Evolutionary conservation across 208 protist species (phyloP).

Genomic region (Leishmania arabica): DNA sequence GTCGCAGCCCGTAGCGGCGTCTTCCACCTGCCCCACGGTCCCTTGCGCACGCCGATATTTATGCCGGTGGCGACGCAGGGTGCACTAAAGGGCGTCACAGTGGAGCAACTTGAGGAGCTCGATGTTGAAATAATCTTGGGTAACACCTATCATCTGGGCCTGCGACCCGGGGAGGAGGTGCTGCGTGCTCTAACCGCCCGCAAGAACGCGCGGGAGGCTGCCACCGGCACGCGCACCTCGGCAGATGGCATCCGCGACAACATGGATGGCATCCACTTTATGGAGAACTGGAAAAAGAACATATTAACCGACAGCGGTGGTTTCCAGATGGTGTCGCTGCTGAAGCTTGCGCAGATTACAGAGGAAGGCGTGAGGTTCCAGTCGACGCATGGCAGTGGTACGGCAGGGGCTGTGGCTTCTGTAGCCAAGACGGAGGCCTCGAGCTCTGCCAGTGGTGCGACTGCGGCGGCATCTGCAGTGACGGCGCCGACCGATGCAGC

Average conservation of each 20-base stretch:
- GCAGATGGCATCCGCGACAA: conserved; percentile 64
- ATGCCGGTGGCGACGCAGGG: conserved; percentile 99
- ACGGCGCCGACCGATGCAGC: conserved; percentile 1
- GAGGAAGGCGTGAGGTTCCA: conserved; percentile 99
- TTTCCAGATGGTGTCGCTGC: conserved; percentile 99
- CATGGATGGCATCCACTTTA: conserved; percentile 97
- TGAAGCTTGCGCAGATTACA: conserved; percentile 96
- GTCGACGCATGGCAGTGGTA: conserved; percentile 96
- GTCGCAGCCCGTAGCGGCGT: conserved; percentile 76
- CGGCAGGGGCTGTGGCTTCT: conserved; percentile 2
- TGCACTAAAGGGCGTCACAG: conserved; percentile 96
- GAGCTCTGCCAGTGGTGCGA: conserved; percentile 5
- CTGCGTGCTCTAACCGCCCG: conserved; percentile 72
- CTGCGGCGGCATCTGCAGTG: not conserved
- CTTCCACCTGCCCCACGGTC: conserved; percentile 91
- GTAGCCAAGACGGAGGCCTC: conserved; percentile 17
- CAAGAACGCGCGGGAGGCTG: conserved; percentile 52
- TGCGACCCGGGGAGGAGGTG: conserved; percentile 92
- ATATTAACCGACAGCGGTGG: conserved; percentile 98
- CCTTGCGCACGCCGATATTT: conserved; percentile 95
- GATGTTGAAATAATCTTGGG: conserved; percentile 97
- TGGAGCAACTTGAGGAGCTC: conserved; percentile 93
- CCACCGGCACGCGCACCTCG: conserved; percentile 13
- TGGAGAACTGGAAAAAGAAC: conserved; percentile 96
- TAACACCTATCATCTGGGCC: conserved; percentile 99